Conservation (phyloP, 495 filamentous ascomycete genomes). For the Penicillium egyptiacum region DNA sequence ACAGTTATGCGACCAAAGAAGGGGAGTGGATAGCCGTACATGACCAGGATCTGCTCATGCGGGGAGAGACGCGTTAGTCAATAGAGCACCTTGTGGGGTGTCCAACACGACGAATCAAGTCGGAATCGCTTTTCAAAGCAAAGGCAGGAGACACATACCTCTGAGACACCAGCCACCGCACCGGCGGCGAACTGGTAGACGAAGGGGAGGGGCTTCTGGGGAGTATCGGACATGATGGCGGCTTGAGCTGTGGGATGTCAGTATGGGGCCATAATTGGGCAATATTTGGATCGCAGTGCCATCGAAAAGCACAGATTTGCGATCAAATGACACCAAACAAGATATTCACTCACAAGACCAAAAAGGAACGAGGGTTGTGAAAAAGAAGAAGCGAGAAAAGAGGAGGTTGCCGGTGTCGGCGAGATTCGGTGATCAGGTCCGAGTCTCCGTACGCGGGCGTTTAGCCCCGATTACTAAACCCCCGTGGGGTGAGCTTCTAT, state of each 20-base stretch:
- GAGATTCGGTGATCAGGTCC: conserved; percentile 24
- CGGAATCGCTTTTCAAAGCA: background rate
- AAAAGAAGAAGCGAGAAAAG: conserved; percentile 17
- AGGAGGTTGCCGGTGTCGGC: conserved; percentile 27
- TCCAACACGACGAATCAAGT: background rate
- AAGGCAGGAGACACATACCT: conserved; percentile 55
- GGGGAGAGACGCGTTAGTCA: conserved; percentile 33
- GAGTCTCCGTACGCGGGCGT: conserved; percentile 17
- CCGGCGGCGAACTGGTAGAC: conserved; percentile 83
- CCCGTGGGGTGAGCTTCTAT: conserved; percentile 16
- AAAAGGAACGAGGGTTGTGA: conserved; percentile 17
- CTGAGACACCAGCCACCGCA: conserved; percentile 89
- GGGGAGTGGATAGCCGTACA: conserved; percentile 54
- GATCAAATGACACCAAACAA: background rate
- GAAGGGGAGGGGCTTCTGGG: conserved; percentile 71
- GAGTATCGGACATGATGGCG: conserved; percentile 57
- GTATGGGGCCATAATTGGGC: background rate
- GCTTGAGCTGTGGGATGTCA: conserved; percentile 16
- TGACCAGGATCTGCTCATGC: conserved; percentile 71
- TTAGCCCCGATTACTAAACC: conserved; percentile 22
- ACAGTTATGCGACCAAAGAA: background rate
- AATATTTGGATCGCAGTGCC: background rate
- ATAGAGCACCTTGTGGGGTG: conserved; percentile 6
- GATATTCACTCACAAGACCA: conserved; percentile 14
- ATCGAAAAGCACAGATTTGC: background rate